Conservation (phyloP, 75 land plant genomes). For the Pinus taeda region DNA sequence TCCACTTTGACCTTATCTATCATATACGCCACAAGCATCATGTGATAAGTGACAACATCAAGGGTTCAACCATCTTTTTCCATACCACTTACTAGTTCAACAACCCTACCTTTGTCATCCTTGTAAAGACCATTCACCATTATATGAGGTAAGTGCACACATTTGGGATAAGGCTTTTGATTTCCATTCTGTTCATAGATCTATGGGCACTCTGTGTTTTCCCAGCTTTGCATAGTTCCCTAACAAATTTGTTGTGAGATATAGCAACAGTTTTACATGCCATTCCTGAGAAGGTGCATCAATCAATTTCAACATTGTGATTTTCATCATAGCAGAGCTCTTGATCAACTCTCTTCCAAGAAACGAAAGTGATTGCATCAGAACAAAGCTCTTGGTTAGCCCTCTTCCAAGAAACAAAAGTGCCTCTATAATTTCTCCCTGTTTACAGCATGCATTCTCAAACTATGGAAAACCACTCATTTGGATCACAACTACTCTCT, state of each 20-base stretch:
- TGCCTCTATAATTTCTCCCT: conserved; percentile 49
- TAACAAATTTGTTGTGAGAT: conserved; percentile 50
- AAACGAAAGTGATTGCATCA: conserved; percentile 13
- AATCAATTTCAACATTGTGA: conserved; percentile 51
- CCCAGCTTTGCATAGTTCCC: conserved; percentile 42
- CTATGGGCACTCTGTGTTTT: conserved; percentile 27
- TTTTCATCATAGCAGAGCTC: conserved; percentile 24
- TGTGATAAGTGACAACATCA: conserved; percentile 45
- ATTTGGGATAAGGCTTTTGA: conserved; percentile 48
- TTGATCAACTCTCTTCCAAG: too few relatives aligned
- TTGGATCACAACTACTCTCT: conserved; percentile 31
- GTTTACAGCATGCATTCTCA: conserved; percentile 63
- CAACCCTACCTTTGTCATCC: conserved; percentile 35
- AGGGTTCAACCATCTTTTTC: conserved; percentile 30
- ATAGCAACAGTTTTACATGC: conserved; percentile 35
- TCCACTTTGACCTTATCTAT: conserved; percentile 37
- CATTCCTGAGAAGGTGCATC: conserved; percentile 34
- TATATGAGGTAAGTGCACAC: conserved; percentile 31
- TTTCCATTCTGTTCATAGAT: conserved; percentile 45
- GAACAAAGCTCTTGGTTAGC: conserved; percentile 32
- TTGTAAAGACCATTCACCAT: conserved; percentile 39
- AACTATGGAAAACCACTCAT: conserved; percentile 56
- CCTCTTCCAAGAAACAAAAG: conserved; percentile 66
- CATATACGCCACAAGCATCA: conserved; percentile 47
- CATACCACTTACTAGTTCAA: conserved; percentile 51